A percentile compares a stretch with the other conserved stretches of the same genome.
These are phyloP conservation scores for Rosa persica DNA, from an alignment of 306 rosid species.

Conservation along the genomic window DNA sequence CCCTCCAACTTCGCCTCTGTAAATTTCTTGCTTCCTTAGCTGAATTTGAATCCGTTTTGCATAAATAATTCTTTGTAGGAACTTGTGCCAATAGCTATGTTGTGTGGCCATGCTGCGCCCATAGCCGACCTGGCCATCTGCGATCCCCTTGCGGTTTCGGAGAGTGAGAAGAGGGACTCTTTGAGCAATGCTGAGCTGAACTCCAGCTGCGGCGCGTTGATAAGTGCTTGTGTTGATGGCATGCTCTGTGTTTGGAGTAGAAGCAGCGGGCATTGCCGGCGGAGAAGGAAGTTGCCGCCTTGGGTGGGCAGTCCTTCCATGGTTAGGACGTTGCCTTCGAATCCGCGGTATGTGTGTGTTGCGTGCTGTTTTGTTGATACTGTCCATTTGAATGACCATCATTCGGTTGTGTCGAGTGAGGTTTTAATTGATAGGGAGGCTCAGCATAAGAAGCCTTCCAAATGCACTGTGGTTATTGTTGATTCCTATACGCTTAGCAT, in stretches of 20 bases:
- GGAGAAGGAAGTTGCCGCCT: conserved; percentile 84
- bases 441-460: conserved; percentile 54
- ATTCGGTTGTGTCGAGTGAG: conserved; percentile 46
- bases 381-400: conserved; percentile 32
- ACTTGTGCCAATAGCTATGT: conserved; percentile 68
- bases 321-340: conserved; percentile 63
- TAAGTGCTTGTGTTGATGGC: conserved; percentile 86
- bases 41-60: background rate
- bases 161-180: conserved; percentile 27
- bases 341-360: conserved; percentile 74
- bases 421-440: conserved; percentile 50
- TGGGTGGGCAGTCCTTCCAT: conserved; percentile 87
- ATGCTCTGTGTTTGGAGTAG: conserved; percentile 94
- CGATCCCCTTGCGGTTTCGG: conserved; percentile 49
- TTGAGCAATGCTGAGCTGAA: conserved; percentile 27
- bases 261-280: conserved; percentile 85
- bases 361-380: conserved; percentile 70
- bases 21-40: background rate
- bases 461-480: conserved; percentile 67
- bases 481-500: conserved; percentile 74
- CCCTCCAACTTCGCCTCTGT: background rate
- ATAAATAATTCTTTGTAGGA: conserved; percentile 36
- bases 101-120: conserved; percentile 91
- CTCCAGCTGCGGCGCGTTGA: conserved; percentile 53
- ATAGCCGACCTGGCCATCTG: conserved; percentile 73